These are phyloP conservation scores for Drechslera avenae DNA, from an alignment of 2,329 filamentous ascomycete species.

Conservation along the genomic window DNA sequence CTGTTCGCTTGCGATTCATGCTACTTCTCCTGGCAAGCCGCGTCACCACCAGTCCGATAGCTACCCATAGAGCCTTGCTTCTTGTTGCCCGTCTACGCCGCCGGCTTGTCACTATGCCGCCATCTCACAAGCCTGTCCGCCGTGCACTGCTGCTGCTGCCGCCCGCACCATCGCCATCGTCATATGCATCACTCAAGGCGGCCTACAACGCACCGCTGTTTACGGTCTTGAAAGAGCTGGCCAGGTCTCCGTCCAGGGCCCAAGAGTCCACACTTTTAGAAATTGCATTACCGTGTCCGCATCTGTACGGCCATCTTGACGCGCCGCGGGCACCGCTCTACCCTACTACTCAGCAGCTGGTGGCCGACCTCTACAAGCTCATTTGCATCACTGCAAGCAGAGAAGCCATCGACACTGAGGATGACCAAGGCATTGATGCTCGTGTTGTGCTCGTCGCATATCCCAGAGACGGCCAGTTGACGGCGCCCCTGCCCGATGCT, in stretches of 20 bases:
- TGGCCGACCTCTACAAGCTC: slow-evolving; percentile 79
- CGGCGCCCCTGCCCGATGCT: slow-evolving; percentile 25
- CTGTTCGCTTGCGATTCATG: slow-evolving; percentile 6
- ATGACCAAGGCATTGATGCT: slow-evolving; percentile 73
- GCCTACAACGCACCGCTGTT: no score
- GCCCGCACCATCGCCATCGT: slow-evolving; percentile 49
- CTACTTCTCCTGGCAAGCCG: slow-evolving; percentile 5
- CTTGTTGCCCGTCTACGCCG: slow-evolving; percentile 20
- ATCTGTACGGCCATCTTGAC: slow-evolving; percentile 60
- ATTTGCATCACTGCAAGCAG: slow-evolving; percentile 73
- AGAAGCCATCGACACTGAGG: slow-evolving; percentile 65
- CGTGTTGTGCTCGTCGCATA: slow-evolving; percentile 76
- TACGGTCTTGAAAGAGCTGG: no score
- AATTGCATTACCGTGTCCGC: slow-evolving; percentile 61
- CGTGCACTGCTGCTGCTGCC: slow-evolving; percentile 53
- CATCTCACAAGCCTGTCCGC: slow-evolving; percentile 20
- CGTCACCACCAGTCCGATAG: background rate
- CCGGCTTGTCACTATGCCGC: slow-evolving; percentile 37
- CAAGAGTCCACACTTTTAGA: no score
- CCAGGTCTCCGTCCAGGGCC: no score
- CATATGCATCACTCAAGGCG: slow-evolving; percentile 24
- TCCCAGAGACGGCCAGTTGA: slow-evolving; percentile 41
- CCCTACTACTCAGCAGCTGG: slow-evolving; percentile 70
- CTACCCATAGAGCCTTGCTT: slow-evolving; percentile 1
- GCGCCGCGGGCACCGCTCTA: slow-evolving; percentile 65